Evolutionary conservation across 2,329 filamentous ascomycete genomes (phyloP), one percentile per base, ranked within the genome.

Genomic region (Penicillium sclerotiorum): DNA sequence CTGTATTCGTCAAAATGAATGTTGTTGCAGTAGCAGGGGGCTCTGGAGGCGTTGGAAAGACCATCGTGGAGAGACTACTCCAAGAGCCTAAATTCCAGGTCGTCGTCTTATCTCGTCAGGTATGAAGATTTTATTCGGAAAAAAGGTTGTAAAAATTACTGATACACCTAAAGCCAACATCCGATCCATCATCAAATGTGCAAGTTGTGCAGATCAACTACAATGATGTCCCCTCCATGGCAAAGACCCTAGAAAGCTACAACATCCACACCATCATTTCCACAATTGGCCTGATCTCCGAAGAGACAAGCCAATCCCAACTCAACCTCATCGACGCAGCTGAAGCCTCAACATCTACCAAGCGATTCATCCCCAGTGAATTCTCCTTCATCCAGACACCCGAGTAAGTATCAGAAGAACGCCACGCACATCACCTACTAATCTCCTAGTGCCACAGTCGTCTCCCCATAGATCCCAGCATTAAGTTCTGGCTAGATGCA

Each of bases 1-100:
- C 28, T 6, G 11, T 9, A 15, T 36, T 36, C n/a, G n/a, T 35
- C 15, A 36, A 18, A 8, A 77, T 76, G 74, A 58, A 65, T 12
- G 60, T 71, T 17, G 64, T 80, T 32, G 77, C 74, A 42, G 70
- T 80, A 13, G 73, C 74, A 5, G 77, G 77, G 41, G 77, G 77
- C 12, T 74, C 72, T 1, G 76, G 77, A 20, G 65, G 64, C n/a
- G 62, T 80, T 1, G 77, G 77, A 11, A 70, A 68, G 15, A 71
- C 75, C 1, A 66, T 81, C 23, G 72, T 80, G 17, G 76, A 80
- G 15, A 72, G 66, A 18, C 54, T 80, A 21, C 13, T 55, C 55
- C 8, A 65, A 58, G 20, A 61, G 53, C 15, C 66, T 47, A 37
- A 71, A 35, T 67, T 74, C 46, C 50, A 74, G 9, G 65, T 78